Conservation (phyloP, 1,284 basidiomycete genomes). For the Ustilago trichophora region DNA sequence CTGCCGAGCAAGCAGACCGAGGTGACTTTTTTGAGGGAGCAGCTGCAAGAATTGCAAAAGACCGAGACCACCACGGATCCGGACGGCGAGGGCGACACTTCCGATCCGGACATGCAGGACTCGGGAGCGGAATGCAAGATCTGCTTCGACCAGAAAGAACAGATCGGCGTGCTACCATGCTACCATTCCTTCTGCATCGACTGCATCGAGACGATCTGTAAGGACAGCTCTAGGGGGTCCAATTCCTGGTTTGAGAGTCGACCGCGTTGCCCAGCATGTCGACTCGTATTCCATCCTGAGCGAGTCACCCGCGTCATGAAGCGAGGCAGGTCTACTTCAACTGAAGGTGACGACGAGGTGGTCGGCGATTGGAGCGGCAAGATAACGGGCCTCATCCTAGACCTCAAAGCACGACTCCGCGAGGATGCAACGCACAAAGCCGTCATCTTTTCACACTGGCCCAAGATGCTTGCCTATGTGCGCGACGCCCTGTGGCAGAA, state of each 20-base stretch:
- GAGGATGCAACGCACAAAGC: constrained; percentile 43
- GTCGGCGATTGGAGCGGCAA: constrained; percentile 49
- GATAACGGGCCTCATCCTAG: constrained; percentile 47
- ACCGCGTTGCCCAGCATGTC: constrained; percentile 34
- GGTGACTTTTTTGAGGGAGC: constrained; percentile 32
- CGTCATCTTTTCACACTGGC: constrained; percentile 53
- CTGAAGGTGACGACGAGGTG: constrained; percentile 10
- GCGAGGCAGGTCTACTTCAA: constrained; percentile 17
- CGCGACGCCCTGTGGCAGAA: constrained; percentile 40
- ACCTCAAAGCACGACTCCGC: constrained; percentile 24
- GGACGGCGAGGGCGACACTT: constrained; percentile 77
- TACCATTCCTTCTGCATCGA: constrained; percentile 51
- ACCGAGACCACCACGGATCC: constrained; percentile 78
- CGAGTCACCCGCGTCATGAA: constrained; percentile 42
- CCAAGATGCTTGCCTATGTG: constrained; percentile 44
- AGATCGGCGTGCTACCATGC: constrained; percentile 47
- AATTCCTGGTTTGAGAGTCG: background rate
- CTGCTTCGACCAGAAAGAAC: constrained; percentile 36
- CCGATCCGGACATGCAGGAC: background rate
- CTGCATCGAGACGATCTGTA: constrained; percentile 39
- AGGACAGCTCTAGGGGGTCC: constrained; percentile 2
- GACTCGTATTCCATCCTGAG: constrained; percentile 18
- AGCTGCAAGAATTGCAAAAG: constrained; percentile 18
- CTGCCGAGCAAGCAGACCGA: constrained; percentile 42
- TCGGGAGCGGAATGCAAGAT: constrained; percentile 33